These are phyloP conservation scores for Cyclotella sp. DNA, from an alignment of 108 stramenopile genomes.

Conservation along the genomic window DNA sequence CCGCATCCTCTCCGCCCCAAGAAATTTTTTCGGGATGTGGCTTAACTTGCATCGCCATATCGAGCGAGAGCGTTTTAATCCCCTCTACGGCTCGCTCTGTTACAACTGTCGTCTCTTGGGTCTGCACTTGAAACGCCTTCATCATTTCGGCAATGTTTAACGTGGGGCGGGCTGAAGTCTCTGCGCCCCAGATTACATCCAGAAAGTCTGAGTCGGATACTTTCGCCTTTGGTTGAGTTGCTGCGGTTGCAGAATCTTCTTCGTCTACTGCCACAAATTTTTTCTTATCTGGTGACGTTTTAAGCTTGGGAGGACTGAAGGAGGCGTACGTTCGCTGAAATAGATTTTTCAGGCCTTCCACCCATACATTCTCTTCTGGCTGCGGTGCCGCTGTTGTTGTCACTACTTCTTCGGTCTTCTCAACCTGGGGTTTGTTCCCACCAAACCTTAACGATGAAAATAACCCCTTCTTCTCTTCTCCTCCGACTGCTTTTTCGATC, in stretches of 20 bases:
- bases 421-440: neutral
- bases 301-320: conserved; percentile 27
- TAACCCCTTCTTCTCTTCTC: conserved; percentile 8
- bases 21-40: conserved; percentile 83
- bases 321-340: conserved; percentile 32
- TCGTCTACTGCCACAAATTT: conserved; percentile 15
- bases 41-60: conserved; percentile 67
- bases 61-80: conserved; percentile 43
- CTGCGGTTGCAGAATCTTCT: neutral
- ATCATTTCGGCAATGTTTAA: conserved; percentile 55
- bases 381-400: neutral
- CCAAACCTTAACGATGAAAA: conserved; percentile 32
- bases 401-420: neutral
- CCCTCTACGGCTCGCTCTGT: conserved; percentile 18
- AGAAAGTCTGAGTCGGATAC: conserved; percentile 53
- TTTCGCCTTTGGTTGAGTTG: conserved; percentile 23
- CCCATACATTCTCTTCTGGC: conserved; percentile 43
- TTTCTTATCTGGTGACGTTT: conserved; percentile 20
- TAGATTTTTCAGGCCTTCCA: conserved; percentile 47
- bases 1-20: conserved; percentile 92
- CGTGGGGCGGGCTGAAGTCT: conserved; percentile 47
- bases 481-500: conserved; percentile 15
- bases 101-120: conserved; percentile 25
- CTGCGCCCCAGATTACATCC: conserved; percentile 51
- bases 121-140: conserved; percentile 48